Conservation (phyloP, 164 flowering plant genomes). For the Kingdonia uniflora region DNA sequence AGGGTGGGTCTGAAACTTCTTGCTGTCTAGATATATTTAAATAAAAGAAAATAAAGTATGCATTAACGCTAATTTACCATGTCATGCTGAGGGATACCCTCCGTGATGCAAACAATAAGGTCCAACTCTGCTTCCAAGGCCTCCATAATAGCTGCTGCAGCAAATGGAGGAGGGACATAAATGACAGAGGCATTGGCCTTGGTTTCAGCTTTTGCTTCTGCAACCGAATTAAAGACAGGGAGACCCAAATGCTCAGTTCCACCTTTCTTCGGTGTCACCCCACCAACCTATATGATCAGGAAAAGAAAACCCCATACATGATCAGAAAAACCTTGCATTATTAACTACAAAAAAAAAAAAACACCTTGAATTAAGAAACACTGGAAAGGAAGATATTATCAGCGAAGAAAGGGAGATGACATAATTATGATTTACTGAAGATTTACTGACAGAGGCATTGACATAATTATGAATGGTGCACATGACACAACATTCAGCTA, state of each 20-base stretch:
- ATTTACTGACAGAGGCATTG: no score
- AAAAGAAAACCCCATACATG: neutral
- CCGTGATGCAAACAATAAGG: constrained; percentile 93
- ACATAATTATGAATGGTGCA: no score
- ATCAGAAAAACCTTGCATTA: neutral
- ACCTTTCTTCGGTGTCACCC: constrained; percentile 95
- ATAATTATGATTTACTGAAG: no score
- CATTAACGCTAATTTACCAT: constrained; percentile 40
- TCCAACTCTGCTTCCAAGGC: constrained; percentile 94
- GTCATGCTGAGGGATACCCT: constrained; percentile 98
- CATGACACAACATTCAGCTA: no score
- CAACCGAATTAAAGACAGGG: constrained; percentile 89
- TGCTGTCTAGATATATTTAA: no score
- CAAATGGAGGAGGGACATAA: constrained; percentile 98
- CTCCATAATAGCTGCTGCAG: constrained; percentile 95
- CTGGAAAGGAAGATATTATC: no score
- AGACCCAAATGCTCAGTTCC: constrained; percentile 93
- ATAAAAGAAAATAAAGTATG: no score
- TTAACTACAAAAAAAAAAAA: neutral
- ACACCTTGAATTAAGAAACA: no score
- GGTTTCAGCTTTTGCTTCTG: constrained; percentile 98
- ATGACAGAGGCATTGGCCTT: constrained; percentile 96
- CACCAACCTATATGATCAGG: constrained; percentile 61
- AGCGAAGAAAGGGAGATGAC: no score
- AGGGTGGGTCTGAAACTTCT: no score